Conservation (phyloP, 768 basidiomycete species). For the Amyloporia xantha region DNA sequence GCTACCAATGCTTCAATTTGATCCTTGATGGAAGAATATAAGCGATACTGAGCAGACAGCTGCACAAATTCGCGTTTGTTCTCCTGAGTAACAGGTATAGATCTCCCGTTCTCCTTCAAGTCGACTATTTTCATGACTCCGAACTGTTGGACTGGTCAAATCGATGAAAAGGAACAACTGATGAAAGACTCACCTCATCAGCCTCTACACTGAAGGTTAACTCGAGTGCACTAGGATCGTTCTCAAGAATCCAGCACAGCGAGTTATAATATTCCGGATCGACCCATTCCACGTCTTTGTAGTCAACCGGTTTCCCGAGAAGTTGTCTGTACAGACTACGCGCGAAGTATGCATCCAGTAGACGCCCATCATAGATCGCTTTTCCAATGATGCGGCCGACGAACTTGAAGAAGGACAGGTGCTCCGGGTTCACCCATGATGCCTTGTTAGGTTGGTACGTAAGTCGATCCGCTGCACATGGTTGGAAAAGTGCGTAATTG, state of each 20-base stretch:
- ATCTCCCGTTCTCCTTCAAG: constrained; percentile 80
- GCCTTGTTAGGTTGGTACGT: constrained; percentile 97
- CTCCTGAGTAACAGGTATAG: constrained; percentile 87
- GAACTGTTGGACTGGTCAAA: constrained; percentile 58
- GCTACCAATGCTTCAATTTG: constrained; percentile 86
- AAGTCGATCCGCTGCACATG: constrained; percentile 88
- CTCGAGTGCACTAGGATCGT: constrained; percentile 82
- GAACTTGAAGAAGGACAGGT: constrained; percentile 97
- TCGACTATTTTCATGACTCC: constrained; percentile 85
- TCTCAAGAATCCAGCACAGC: constrained; percentile 96
- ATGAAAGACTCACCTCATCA: constrained; percentile 72
- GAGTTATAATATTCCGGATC: constrained; percentile 99
- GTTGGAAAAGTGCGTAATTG: constrained; percentile 96
- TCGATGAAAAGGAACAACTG: not conserved
- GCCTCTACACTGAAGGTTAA: constrained; percentile 94
- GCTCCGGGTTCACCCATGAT: constrained; percentile 91
- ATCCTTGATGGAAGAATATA: constrained; percentile 91
- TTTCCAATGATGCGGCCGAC: constrained; percentile 97
- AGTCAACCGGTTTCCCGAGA: constrained; percentile 90
- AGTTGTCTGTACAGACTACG: constrained; percentile 95
- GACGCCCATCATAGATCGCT: constrained; percentile 92
- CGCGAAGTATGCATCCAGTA: constrained; percentile 97
- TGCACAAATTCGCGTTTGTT: constrained; percentile 97
- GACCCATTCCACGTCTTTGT: constrained; percentile 94
- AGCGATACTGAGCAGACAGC: constrained; percentile 87